Conservation (phyloP, 116 monocot species). For the Cymodocea nodosa region DNA sequence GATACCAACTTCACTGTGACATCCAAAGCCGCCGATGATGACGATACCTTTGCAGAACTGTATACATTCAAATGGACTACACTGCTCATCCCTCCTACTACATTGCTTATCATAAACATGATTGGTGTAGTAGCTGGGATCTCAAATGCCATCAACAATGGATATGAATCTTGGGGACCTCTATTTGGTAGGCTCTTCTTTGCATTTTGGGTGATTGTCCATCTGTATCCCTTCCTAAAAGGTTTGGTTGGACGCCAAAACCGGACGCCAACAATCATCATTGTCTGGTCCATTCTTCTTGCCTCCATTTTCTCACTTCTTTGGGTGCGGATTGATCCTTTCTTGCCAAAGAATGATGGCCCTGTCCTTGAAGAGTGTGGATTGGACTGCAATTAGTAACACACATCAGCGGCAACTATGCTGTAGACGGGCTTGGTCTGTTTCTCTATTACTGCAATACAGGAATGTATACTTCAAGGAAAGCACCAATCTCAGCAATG, state of each 20-base stretch:
- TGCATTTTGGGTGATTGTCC: slow-evolving; percentile 92
- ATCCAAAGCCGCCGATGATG: slow-evolving; percentile 54
- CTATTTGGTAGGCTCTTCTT: slow-evolving; percentile 88
- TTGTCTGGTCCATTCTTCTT: slow-evolving; percentile 88
- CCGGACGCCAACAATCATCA: slow-evolving; percentile 80
- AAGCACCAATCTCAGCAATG: no score
- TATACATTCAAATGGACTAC: slow-evolving; percentile 92
- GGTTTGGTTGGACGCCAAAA: slow-evolving; percentile 80
- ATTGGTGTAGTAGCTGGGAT: slow-evolving; percentile 81
- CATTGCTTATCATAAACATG: slow-evolving; percentile 58
- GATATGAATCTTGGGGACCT: slow-evolving; percentile 91
- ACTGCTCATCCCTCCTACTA: slow-evolving; percentile 76
- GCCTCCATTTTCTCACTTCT: slow-evolving; percentile 87
- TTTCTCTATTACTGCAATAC: slow-evolving; percentile 1
- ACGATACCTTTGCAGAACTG: slow-evolving; percentile 65
- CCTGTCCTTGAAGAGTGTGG: slow-evolving; percentile 67
- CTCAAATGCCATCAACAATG: slow-evolving; percentile 87
- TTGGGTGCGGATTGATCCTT: slow-evolving; percentile 72
- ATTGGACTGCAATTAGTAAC: slow-evolving; percentile 44
- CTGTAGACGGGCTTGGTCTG: neutral
- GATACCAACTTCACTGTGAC: slow-evolving; percentile 87
- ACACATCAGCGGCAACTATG: neutral
- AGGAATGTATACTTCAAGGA: neutral
- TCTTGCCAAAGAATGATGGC: slow-evolving; percentile 48
- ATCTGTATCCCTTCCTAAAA: slow-evolving; percentile 90